Conservation (phyloP, 148 eudicot genomes). For the Rhododendron henanense region DNA sequence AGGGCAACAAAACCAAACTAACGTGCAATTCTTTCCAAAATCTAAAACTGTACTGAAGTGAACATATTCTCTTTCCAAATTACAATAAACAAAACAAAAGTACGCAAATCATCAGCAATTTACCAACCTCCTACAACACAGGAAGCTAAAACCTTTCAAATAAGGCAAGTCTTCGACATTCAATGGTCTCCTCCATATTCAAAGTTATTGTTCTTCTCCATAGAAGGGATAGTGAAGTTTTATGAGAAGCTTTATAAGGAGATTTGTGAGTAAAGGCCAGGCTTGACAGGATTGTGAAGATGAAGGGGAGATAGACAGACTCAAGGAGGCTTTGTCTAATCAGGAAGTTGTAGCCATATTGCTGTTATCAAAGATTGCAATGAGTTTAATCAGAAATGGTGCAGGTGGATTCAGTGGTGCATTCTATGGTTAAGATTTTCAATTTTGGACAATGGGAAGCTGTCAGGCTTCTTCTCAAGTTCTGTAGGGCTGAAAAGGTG, state of each 20-base stretch:
- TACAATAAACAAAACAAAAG: background rate
- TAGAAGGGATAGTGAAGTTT: background rate
- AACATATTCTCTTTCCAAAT: background rate
- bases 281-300: background rate
- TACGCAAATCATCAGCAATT: background rate
- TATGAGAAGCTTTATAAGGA: background rate
- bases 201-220: background rate
- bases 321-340: background rate
- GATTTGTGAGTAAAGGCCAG: background rate
- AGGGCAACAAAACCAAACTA: background rate
- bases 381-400: background rate
- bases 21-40: background rate
- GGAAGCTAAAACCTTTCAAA: background rate
- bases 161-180: background rate
- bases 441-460: background rate
- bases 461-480: background rate
- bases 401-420: background rate
- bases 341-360: background rate
- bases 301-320: background rate
- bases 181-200: background rate
- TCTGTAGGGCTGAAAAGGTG: background rate
- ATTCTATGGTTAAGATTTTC: background rate
- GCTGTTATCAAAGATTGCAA: background rate
- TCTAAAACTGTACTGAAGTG: background rate
- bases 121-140: background rate